Evolutionary conservation across 148 eudicot species (phyloP).

Genomic region (Fagopyrum esculentum): DNA sequence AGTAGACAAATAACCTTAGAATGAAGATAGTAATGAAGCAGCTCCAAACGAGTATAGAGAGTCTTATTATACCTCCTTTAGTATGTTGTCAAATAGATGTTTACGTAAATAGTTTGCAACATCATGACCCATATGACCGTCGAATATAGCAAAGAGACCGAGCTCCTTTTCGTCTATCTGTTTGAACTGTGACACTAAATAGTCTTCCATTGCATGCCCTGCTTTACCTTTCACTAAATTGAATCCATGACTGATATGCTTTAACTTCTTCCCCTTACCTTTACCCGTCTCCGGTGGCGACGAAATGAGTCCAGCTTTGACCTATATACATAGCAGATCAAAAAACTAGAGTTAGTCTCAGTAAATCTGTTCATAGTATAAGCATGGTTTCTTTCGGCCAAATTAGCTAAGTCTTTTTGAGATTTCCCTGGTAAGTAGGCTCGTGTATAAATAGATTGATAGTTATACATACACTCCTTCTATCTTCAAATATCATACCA

Average conservation of each 20-base stretch:
- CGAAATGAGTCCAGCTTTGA: slow-evolving; percentile 11
- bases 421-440: too few species aligned
- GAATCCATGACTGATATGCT: slow-evolving; percentile 33
- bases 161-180: slow-evolving; percentile 42
- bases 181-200: slow-evolving; percentile 44
- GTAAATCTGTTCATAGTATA: not conserved
- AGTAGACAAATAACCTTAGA: not conserved
- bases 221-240: slow-evolving; percentile 56
- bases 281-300: slow-evolving; percentile 12
- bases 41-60: not conserved
- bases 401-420: too few species aligned
- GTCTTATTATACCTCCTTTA: slow-evolving; percentile 38
- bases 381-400: not conserved
- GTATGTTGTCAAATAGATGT: slow-evolving; percentile 46
- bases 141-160: slow-evolving; percentile 63
- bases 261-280: slow-evolving; percentile 11
- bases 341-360: not conserved
- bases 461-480: not conserved
- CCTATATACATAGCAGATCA: slow-evolving; percentile 5
- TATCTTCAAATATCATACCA: not conserved
- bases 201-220: slow-evolving; percentile 71
- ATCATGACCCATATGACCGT: slow-evolving; percentile 72
- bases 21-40: not conserved
- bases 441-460: too few species aligned
- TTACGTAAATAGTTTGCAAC: slow-evolving; percentile 47